Evolutionary conservation across 2,329 filamentous ascomycete species (phyloP).

Genomic region (Diplodia seriata): DNA sequence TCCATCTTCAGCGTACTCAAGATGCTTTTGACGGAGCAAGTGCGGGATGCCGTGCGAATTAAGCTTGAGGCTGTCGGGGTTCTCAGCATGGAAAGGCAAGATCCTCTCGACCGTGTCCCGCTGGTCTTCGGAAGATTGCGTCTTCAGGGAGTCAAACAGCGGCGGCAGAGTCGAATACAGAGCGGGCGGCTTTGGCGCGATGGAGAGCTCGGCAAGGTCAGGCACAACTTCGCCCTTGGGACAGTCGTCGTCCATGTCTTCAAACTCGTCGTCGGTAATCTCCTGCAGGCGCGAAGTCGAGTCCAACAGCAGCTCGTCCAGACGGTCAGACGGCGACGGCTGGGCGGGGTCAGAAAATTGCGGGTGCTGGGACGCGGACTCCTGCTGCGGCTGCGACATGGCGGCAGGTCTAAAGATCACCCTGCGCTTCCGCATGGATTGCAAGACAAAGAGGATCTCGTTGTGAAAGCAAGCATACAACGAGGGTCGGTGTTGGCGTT

Average conservation of each 20-base stretch:
- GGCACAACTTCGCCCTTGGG: slow-evolving; percentile 25
- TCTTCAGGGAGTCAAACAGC: slow-evolving; percentile 70
- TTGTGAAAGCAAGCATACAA: slow-evolving; percentile 30
- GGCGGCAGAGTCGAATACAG: slow-evolving; percentile 52
- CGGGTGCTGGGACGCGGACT: slow-evolving; percentile 4
- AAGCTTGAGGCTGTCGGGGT: slow-evolving; percentile 58
- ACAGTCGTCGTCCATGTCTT: slow-evolving; percentile 43
- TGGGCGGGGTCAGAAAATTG: slow-evolving; percentile 37
- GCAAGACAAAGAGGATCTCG: slow-evolving; percentile 26
- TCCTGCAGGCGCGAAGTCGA: slow-evolving; percentile 44
- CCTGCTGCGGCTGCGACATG: slow-evolving; percentile 2
- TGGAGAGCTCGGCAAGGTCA: slow-evolving; percentile 31
- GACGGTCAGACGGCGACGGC: slow-evolving; percentile 31
- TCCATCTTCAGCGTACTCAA: slow-evolving; percentile 65
- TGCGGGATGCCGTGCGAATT: slow-evolving; percentile 77
- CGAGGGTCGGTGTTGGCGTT: slow-evolving; percentile 15
- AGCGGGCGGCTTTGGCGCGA: slow-evolving; percentile 40
- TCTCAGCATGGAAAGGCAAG: slow-evolving; percentile 69
- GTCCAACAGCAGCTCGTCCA: slow-evolving; percentile 24
- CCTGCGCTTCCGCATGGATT: slow-evolving; percentile 28
- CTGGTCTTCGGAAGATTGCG: slow-evolving; percentile 72
- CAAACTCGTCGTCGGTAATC: slow-evolving; percentile 48
- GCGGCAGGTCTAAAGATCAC: slow-evolving; percentile 27
- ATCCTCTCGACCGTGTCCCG: slow-evolving; percentile 72
- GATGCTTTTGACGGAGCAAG: slow-evolving; percentile 69